Conservation (phyloP, 1,284 basidiomycete genomes). For the Malassezia obtusa region DNA sequence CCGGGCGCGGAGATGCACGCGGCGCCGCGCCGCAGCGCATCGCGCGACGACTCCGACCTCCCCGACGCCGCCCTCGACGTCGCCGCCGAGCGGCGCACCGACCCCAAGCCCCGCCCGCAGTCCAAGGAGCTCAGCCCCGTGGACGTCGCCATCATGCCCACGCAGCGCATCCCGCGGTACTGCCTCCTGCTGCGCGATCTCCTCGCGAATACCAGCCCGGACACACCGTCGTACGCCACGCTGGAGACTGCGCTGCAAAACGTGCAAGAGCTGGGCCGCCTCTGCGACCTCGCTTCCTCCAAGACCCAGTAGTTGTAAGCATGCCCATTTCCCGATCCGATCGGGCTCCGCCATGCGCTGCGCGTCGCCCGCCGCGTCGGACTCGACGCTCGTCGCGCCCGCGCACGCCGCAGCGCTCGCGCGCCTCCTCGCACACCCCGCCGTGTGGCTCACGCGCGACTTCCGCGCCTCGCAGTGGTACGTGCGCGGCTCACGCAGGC, state of each 20-base stretch:
- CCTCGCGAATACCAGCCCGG: conserved; percentile 29
- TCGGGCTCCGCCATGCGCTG: too few relatives aligned
- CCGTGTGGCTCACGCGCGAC: background rate
- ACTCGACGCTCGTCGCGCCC: too few relatives aligned
- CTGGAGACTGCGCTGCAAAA: conserved; percentile 7
- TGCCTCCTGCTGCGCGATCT: conserved; percentile 36
- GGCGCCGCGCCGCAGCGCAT: background rate
- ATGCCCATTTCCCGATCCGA: background rate
- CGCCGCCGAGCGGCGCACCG: conserved; percentile 5
- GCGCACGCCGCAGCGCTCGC: too few relatives aligned
- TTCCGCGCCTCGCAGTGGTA: background rate
- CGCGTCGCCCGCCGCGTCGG: too few relatives aligned
- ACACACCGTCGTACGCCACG: conserved; percentile 24
- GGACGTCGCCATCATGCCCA: conserved; percentile 44
- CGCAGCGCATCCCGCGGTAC: conserved; percentile 40
- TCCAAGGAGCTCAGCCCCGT: conserved; percentile 32
- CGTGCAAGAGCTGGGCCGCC: conserved; percentile 16
- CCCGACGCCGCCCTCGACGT: conserved; percentile 3
- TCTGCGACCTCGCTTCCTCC: conserved; percentile 12
- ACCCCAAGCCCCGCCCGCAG: conserved; percentile 2
- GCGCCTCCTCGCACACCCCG: too few relatives aligned
- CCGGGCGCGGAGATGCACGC: background rate
- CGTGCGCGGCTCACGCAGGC: background rate
- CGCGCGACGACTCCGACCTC: background rate
- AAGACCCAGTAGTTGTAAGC: background rate